Evolutionary conservation across 257 asterid genomes (phyloP).

Genomic region (Penstemon eatonii): DNA sequence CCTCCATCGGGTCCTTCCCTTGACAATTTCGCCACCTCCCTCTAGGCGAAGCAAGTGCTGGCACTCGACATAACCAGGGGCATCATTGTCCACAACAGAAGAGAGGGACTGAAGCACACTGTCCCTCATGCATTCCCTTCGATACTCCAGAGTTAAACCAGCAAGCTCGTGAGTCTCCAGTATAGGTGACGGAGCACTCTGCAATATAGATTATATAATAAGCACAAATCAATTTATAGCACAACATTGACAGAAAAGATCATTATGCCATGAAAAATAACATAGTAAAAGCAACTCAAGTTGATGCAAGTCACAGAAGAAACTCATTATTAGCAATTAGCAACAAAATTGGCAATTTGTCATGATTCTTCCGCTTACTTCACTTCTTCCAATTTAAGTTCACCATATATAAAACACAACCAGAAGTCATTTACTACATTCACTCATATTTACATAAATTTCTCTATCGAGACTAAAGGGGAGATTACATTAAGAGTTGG

Average conservation of each 20-base stretch:
- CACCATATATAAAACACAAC: too few species aligned
- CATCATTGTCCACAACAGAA: constrained; percentile 50
- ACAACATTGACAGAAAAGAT: too few species aligned
- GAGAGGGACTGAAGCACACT: constrained; percentile 89
- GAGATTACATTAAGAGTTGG: neutral
- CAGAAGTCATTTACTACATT: too few species aligned
- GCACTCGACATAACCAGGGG: constrained; percentile 58
- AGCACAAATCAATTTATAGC: too few species aligned
- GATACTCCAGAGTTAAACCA: constrained; percentile 78
- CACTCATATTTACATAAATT: too few species aligned
- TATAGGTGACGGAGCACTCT: constrained; percentile 83
- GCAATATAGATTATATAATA: constrained; percentile 26
- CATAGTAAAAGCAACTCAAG: neutral
- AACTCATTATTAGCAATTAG: neutral
- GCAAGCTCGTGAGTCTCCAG: constrained; percentile 87
- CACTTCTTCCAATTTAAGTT: too few species aligned
- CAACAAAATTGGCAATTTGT: too few species aligned
- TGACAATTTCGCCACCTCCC: constrained; percentile 82
- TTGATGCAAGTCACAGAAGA: constrained; percentile 11
- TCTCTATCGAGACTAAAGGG: too few species aligned
- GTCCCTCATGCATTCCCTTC: constrained; percentile 98
- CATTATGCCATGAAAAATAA: neutral
- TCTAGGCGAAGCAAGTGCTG: constrained; percentile 92
- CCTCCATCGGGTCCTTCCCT: constrained; percentile 91
- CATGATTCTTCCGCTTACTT: too few species aligned